Percentiles rank a stretch among this genome's conserved stretches.
Conservation (phyloP, 305 asterid genomes). For the Fraxinus xanthoxyloides region DNA sequence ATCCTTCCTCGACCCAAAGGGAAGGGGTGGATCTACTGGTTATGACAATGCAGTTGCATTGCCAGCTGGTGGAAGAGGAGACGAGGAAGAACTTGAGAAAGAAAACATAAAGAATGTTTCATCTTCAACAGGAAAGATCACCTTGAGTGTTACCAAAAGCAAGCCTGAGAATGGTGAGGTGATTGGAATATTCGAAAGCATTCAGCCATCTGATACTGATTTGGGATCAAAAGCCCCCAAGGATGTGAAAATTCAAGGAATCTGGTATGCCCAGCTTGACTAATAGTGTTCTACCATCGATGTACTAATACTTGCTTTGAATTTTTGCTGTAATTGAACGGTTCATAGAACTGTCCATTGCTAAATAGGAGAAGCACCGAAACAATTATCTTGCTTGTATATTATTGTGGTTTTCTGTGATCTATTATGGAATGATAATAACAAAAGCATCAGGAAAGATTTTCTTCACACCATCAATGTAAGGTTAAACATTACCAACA, state of each 20-base stretch:
- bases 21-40: conserved; percentile 93
- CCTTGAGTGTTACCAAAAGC: conserved; percentile 71
- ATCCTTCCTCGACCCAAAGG: conserved; percentile 97
- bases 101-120: conserved; percentile 77
- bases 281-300: conserved; percentile 21
- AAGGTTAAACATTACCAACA: background rate
- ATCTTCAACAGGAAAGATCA: conserved; percentile 67
- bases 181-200: conserved; percentile 90
- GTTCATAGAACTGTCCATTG: conserved; percentile 30
- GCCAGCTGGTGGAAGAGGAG: conserved; percentile 98
- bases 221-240: conserved; percentile 91
- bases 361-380: conserved; percentile 31
- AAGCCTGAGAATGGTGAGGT: conserved; percentile 96
- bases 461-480: conserved; percentile 3
- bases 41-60: conserved; percentile 90
- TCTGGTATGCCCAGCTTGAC: conserved; percentile 96
- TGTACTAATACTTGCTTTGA: conserved; percentile 30
- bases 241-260: conserved; percentile 88
- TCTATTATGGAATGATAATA: conserved; percentile 9
- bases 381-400: conserved; percentile 46
- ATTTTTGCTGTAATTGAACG: conserved; percentile 43
- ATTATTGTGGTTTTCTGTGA: conserved; percentile 27
- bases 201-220: conserved; percentile 96
- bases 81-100: conserved; percentile 89
- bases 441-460: conserved; percentile 2